Evolutionary conservation across 352 stramenopile species (phyloP).

Genomic region (Phytopythium helicoides): DNA sequence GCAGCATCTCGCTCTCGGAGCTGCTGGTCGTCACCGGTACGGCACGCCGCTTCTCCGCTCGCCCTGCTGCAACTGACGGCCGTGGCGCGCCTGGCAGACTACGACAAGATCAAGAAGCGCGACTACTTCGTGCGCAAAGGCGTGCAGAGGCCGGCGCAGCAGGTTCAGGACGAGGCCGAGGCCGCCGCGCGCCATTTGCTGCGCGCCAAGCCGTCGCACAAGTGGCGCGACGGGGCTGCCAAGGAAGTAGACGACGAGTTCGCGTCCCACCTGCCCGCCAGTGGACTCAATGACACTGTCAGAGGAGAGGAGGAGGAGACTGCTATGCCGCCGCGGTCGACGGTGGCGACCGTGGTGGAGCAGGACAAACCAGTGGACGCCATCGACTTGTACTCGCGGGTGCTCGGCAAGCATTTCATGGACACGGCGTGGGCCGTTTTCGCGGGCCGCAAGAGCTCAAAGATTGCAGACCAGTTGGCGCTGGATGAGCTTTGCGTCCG

Average conservation of each 20-base stretch:
- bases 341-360: not conserved
- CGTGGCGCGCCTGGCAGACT: slow-evolving; percentile 29
- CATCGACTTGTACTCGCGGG: slow-evolving; percentile 52
- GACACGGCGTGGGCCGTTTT: slow-evolving; percentile 56
- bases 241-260: slow-evolving; percentile 9
- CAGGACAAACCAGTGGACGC: slow-evolving; percentile 33
- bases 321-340: not conserved
- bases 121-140: slow-evolving; percentile 66
- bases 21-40: slow-evolving; percentile 55
- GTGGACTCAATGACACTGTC: not conserved
- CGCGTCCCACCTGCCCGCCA: slow-evolving; percentile 16
- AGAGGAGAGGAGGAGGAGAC: not conserved
- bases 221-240: slow-evolving; percentile 58
- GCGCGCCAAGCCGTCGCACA: slow-evolving; percentile 57
- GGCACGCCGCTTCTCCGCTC: not conserved
- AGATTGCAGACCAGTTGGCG: slow-evolving; percentile 23
- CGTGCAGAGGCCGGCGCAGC: slow-evolving; percentile 6
- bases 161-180: not conserved
- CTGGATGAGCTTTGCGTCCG: slow-evolving; percentile 34
- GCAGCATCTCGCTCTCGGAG: slow-evolving; percentile 56
- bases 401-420: slow-evolving; percentile 64
- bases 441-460: slow-evolving; percentile 21
- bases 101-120: slow-evolving; percentile 37
- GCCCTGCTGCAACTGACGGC: not conserved
- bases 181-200: slow-evolving; percentile 6